Percentiles rank a stretch among this genome's conserved stretches.
These are phyloP conservation scores for Acanthochlamys bracteata DNA, from an alignment of 106 monocot species.

Conservation along the genomic window DNA sequence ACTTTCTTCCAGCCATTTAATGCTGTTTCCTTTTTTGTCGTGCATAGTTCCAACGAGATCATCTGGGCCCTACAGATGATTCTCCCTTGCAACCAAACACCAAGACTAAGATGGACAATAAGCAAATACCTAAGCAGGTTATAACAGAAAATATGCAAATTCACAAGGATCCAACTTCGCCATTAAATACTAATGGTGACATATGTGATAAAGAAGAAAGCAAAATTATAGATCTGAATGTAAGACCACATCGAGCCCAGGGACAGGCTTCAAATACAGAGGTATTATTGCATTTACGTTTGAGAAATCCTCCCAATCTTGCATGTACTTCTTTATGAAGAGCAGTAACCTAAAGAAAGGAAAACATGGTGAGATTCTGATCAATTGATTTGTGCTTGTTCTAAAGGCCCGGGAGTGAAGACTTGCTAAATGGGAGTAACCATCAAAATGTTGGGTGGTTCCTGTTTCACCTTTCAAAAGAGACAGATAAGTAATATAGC, in stretches of 20 bases:
- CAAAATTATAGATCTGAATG: constrained; percentile 84
- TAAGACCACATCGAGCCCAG: constrained; percentile 38
- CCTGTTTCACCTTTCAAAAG: constrained; percentile 15
- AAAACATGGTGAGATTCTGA: not conserved
- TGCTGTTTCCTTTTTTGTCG: not conserved
- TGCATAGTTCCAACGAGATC: constrained; percentile 76
- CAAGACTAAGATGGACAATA: constrained; percentile 21
- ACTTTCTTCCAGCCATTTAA: not conserved
- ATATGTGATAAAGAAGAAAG: constrained; percentile 26
- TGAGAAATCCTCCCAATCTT: not conserved
- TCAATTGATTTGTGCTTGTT: not conserved
- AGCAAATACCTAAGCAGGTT: constrained; percentile 15
- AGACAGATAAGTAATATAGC: constrained; percentile 5
- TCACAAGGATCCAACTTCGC: constrained; percentile 11
- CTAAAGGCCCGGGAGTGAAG: constrained; percentile 15
- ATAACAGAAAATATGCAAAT: constrained; percentile 29
- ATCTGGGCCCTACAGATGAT: constrained; percentile 39
- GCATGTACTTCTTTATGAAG: not conserved
- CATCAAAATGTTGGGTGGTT: constrained; percentile 28
- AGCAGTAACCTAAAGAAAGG: not conserved
- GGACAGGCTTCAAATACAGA: constrained; percentile 51
- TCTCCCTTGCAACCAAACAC: constrained; percentile 31
- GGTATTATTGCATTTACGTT: constrained; percentile 14
- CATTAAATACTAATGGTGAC: constrained; percentile 18
- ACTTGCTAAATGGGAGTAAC: constrained; percentile 10